Base-by-base conservation (phyloP, 441 rosid species). In the Gossypium gossypioides region DNA sequence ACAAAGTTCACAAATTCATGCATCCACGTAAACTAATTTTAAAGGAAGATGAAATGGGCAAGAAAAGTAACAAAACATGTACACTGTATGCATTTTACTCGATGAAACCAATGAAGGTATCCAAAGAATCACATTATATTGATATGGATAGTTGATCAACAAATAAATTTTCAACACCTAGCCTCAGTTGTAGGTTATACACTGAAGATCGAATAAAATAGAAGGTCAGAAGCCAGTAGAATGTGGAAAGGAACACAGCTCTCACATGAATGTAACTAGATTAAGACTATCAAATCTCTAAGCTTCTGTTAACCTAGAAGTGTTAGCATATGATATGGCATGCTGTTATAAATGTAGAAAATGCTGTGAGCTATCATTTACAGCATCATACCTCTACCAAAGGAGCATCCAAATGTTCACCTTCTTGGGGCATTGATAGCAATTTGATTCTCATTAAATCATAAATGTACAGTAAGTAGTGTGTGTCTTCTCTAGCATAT, bases 401-500 rank as follows among this genome's bases (percentile, higher is more conserved):
- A 74, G 90, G 89, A 73, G 82, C 71, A 83, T 85, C 90, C 55
- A 80, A 78, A 65, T 69, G 78, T 74, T 81, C 92, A 70, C 71
- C 64, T 70, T 82, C 84, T 70, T 72, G 79, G 42, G 88, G 77
- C 80, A 77, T 69, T 50, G 82, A 75, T 37, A 75, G 72, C 81
- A 90, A 79, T 68, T 77, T 68, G 69, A 57, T 69, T 71, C 82
- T 88, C 97, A 94, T 92, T 71, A 82, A 6, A 75, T 94, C 97
- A 81, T 81, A 89, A 24, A 92, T 88, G 77, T 87, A 82, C 84
- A 94, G 77, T 74, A 92, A 84, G 81, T 88, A 94, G 84, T 94
- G 97, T 15, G 99, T 94, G 81, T 92, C 99, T 81, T 92, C 97
- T 82, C 97, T 86, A 62, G 90, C 99, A 84, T 94, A 94, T 86